A percentile compares a stretch with the other conserved stretches of the same genome.
Evolutionary conservation across 345 rosid genomes (phyloP).

Genomic region (Lepidium africanum): DNA sequence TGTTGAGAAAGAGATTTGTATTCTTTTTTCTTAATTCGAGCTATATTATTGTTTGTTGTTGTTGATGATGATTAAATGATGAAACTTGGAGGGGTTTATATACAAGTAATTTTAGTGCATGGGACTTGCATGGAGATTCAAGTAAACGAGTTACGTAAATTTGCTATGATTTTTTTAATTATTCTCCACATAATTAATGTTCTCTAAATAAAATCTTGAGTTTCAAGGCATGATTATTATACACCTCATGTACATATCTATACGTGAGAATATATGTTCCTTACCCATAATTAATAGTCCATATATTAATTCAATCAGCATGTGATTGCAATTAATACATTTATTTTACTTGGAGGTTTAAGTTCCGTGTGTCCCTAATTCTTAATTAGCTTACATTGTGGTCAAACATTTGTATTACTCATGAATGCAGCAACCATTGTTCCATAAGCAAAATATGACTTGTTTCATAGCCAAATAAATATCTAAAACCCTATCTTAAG

Average conservation of each 20-base stretch:
- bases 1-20: not conserved
- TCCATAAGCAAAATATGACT: too few relatives aligned
- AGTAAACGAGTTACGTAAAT: not conserved
- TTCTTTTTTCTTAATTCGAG: not conserved
- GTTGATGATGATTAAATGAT: not conserved
- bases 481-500: too few relatives aligned
- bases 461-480: too few relatives aligned
- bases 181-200: not conserved
- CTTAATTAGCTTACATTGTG: too few relatives aligned
- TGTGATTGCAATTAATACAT: too few relatives aligned
- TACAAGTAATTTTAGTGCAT: not conserved
- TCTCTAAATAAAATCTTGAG: too few relatives aligned
- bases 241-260: not conserved
- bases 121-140: not conserved
- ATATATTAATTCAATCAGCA: not conserved
- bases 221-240: not conserved
- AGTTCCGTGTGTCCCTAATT: too few relatives aligned
- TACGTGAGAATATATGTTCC: conserved; percentile 6
- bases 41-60: not conserved
- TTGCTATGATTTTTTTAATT: not conserved
- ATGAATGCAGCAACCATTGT: too few relatives aligned
- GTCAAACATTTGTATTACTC: too few relatives aligned
- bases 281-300: not conserved
- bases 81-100: not conserved
- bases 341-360: too few relatives aligned